Evolutionary conservation across 768 basidiomycete species (phyloP), one percentile per base, ranked within the genome.

Genomic region (Mycena indigotica): DNA sequence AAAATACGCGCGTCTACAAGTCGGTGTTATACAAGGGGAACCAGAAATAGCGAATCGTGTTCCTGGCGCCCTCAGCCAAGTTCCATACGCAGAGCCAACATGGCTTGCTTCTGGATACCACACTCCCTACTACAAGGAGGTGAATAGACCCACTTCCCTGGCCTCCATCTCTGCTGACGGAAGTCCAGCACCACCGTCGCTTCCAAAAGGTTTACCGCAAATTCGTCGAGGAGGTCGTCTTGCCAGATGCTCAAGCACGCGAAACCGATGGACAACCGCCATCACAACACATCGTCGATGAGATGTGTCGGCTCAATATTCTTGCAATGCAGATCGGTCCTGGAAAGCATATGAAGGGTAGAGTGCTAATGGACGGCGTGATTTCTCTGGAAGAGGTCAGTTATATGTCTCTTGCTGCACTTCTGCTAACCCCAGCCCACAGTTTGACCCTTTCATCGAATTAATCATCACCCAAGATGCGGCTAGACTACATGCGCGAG

Each of bases 271-370:
- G 88, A 25, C 88, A 90, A 72, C 72, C 84, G 24, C 84, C 88
- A 4, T 81, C 75, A 49, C 78, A 83, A 73, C 71, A 72, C 52
- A 79, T 89, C 28, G 73, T 87, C 32, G 78, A 86, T 59, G 79
- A 81, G 65, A 84, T 89, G 84, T 82, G 84, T 16, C 85, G 85
- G 50, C 52, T 83, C 28, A 86, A 93, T 66, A 54, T 98, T 19
- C 90, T 93, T 68, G 91, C 92, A 15, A 96, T 97, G 95, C 86
- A 92, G 19, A 79, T 95, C 74, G 96, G 96, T 16, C 95, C 95
- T 23, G 94, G 93, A 25, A 91, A 91, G 70, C 94, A 97, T 66
- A 78, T 98, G 23, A 81, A 90, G 70, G 93, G 93, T 5, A 78
- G 84, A 21, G 83, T 78, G 28, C 76, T 98, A 24, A 87, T 94